Evolutionary conservation across 495 filamentous ascomycete species (phyloP).

Genomic region (Penicillium alfredii): DNA sequence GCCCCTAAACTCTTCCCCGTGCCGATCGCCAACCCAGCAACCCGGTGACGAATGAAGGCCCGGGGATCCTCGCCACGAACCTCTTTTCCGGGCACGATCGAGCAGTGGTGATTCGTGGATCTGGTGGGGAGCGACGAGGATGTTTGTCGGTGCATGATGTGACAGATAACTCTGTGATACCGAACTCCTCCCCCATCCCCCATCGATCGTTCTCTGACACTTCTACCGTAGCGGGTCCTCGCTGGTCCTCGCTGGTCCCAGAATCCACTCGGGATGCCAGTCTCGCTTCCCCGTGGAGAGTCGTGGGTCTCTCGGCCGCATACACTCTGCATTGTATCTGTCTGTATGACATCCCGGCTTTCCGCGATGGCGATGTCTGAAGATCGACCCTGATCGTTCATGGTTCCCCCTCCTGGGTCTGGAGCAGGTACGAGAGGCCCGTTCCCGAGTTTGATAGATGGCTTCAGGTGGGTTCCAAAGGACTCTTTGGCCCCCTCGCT

Average conservation of each 20-base stretch:
- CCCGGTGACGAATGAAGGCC: constrained; percentile 39
- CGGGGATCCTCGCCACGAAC: constrained; percentile 18
- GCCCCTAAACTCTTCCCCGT: constrained; percentile 24
- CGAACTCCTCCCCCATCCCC: constrained; percentile 3
- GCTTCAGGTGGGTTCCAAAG: too few species aligned
- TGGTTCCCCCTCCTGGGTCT: constrained; percentile 20
- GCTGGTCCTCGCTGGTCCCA: too few species aligned
- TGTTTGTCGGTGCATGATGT: constrained; percentile 32
- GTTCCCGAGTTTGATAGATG: constrained; percentile 8
- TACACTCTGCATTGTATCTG: constrained; percentile 22
- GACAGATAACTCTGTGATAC: constrained; percentile 30
- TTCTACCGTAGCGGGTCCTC: constrained; percentile 10
- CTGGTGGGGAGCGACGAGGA: constrained; percentile 8
- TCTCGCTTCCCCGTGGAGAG: constrained; percentile 22
- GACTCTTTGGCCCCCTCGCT: constrained; percentile 3
- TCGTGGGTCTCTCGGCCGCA: constrained; percentile 14
- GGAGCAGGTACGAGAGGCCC: constrained; percentile 4
- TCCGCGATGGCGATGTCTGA: constrained; percentile 21
- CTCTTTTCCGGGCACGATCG: constrained; percentile 20
- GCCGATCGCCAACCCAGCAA: constrained; percentile 33
- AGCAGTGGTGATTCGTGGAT: constrained; percentile 30
- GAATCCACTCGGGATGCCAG: constrained; percentile 14
- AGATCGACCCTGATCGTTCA: constrained; percentile 24
- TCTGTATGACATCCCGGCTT: constrained; percentile 34
- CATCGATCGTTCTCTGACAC: constrained; percentile 7